These are phyloP conservation scores for Sedum album DNA, from an alignment of 164 flowering plant species.

Conservation along the genomic window DNA sequence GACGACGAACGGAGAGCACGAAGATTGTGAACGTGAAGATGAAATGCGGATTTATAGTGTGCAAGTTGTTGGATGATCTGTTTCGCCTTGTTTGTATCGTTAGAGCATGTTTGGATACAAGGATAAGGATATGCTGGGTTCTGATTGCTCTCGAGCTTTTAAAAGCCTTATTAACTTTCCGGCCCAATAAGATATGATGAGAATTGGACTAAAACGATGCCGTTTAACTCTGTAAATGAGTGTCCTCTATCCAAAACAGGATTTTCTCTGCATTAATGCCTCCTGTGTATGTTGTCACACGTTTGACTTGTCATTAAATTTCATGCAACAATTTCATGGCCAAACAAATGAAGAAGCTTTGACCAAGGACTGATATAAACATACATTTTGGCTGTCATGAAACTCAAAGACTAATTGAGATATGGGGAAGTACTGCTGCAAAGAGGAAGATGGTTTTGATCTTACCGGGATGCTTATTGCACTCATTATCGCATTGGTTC, in stretches of 20 bases:
- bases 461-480: constrained; percentile 20
- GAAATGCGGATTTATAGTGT: background rate
- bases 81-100: too few relatives aligned
- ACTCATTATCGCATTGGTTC: constrained; percentile 20
- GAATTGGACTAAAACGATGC: too few relatives aligned
- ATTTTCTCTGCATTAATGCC: background rate
- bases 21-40: background rate
- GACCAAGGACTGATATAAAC: background rate
- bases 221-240: too few relatives aligned
- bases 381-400: background rate
- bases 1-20: constrained; percentile 11
- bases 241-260: too few relatives aligned
- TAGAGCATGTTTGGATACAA: too few relatives aligned
- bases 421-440: constrained; percentile 26
- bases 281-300: background rate
- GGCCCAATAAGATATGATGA: too few relatives aligned
- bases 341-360: background rate
- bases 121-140: too few relatives aligned
- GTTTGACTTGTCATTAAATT: background rate
- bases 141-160: too few relatives aligned
- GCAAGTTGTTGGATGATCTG: too few relatives aligned
- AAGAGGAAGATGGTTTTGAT: constrained; percentile 13
- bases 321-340: background rate
- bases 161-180: too few relatives aligned
- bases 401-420: background rate